These are phyloP conservation scores for Cenchrus fungigraminus DNA, from an alignment of 176 grass and related monocot genomes.

Conservation along the genomic window DNA sequence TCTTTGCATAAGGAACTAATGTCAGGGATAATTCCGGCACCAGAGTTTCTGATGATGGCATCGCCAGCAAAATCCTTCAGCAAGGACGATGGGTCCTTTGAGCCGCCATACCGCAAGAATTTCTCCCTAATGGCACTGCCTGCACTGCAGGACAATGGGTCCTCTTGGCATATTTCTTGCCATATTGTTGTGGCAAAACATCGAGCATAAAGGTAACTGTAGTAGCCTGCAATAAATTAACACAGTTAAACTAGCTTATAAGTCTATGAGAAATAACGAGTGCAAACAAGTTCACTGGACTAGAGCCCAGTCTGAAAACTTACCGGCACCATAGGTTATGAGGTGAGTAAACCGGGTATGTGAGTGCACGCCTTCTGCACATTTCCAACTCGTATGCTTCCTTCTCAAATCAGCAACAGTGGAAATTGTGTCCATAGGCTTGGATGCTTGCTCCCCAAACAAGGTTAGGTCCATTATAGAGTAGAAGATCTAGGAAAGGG, in stretches of 20 bases:
- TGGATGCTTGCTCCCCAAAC: slow-evolving; percentile 74
- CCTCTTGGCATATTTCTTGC: slow-evolving; percentile 75
- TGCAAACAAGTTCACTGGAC: slow-evolving; percentile 10
- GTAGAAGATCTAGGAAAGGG: slow-evolving; percentile 71
- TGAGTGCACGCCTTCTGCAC: slow-evolving; percentile 83
- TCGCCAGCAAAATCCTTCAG: slow-evolving; percentile 76
- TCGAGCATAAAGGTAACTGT: slow-evolving; percentile 93
- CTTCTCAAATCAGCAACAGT: slow-evolving; percentile 75
- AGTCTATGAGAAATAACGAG: background rate
- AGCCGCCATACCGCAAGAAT: slow-evolving; percentile 71
- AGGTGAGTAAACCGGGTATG: slow-evolving; percentile 87
- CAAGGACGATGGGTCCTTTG: slow-evolving; percentile 70
- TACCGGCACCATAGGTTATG: slow-evolving; percentile 91
- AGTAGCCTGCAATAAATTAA: slow-evolving; percentile 66
- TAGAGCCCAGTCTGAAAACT: slow-evolving; percentile 12
- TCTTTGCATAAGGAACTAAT: slow-evolving; percentile 66
- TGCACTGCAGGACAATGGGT: slow-evolving; percentile 71
- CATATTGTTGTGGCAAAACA: slow-evolving; percentile 93
- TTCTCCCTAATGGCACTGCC: slow-evolving; percentile 61
- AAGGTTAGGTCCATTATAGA: slow-evolving; percentile 91
- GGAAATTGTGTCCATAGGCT: slow-evolving; percentile 73
- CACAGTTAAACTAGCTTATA: slow-evolving; percentile 3
- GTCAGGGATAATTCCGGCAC: slow-evolving; percentile 72
- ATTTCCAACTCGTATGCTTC: slow-evolving; percentile 82
- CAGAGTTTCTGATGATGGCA: slow-evolving; percentile 60